A percentile compares a stretch with the other conserved stretches of the same genome.
These are phyloP conservation scores for Durusdinium trenchii DNA, from an alignment of 73 alveolate genomes.

Conservation along the genomic window DNA sequence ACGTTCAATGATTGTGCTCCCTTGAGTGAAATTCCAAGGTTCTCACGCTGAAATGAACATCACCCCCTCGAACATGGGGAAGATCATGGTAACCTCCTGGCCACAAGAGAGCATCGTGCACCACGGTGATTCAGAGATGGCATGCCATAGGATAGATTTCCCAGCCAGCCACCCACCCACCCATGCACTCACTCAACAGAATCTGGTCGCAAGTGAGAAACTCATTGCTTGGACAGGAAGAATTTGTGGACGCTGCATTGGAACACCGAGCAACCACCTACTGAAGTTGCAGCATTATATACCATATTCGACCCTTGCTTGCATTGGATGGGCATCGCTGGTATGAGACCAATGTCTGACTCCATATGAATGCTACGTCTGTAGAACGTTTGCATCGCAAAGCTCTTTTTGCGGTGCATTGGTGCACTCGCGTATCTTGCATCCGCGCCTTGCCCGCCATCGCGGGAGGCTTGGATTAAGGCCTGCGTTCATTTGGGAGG, in stretches of 20 bases:
- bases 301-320: not conserved
- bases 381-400: too few species aligned
- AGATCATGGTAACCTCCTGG: constrained; percentile 77
- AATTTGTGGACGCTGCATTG: too few species aligned
- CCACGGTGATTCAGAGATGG: not conserved
- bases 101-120: not conserved
- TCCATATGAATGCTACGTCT: not conserved
- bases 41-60: constrained; percentile 83
- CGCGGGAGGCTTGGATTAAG: too few species aligned
- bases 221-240: not conserved
- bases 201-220: not conserved
- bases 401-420: too few species aligned
- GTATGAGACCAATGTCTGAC: not conserved
- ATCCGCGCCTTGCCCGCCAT: too few species aligned
- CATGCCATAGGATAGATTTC: not conserved
- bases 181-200: not conserved
- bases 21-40: constrained; percentile 2
- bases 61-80: constrained; percentile 93
- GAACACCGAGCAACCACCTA: not conserved
- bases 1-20: too few species aligned
- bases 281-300: not conserved
- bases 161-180: not conserved
- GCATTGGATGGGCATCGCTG: not conserved
- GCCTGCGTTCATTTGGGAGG: too few species aligned
- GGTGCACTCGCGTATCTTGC: too few species aligned